Percentiles rank a stretch among this genome's conserved stretches.
Conservation (phyloP, 2,329 filamentous ascomycete genomes). For the Teratosphaeria zuluensis region DNA sequence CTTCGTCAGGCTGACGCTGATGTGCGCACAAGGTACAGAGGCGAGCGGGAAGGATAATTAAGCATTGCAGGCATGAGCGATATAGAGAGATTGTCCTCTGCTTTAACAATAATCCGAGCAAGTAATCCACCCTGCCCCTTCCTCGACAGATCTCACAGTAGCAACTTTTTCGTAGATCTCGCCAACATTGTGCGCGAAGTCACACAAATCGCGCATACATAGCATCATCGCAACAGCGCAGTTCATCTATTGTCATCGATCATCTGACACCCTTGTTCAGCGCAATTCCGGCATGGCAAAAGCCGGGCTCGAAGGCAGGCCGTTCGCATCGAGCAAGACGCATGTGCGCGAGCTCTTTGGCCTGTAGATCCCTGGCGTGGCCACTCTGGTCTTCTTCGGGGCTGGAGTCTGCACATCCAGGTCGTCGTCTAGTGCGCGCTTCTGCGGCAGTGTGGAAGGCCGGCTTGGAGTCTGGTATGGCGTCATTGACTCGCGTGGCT, state of each 20-base stretch:
- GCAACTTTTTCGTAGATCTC: background rate
- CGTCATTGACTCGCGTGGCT: slow-evolving; percentile 7
- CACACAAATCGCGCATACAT: background rate
- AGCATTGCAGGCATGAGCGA: background rate
- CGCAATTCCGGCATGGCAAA: background rate
- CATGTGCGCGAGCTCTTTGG: slow-evolving; percentile 12
- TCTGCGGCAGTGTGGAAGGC: background rate
- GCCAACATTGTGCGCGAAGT: background rate
- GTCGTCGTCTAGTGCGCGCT: slow-evolving; percentile 4
- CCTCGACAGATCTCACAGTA: background rate
- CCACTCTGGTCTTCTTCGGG: slow-evolving; percentile 2
- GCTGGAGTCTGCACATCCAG: slow-evolving; percentile 2
- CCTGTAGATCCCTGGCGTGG: slow-evolving; percentile 5
- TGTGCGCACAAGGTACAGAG: background rate
- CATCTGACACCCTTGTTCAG: background rate
- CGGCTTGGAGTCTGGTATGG: slow-evolving; percentile 10
- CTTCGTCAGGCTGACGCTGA: too few species aligned
- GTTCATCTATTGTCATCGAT: background rate
- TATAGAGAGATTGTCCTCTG: background rate
- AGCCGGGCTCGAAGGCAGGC: slow-evolving; percentile 15
- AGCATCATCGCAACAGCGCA: background rate
- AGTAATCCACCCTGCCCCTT: background rate
- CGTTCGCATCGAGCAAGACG: slow-evolving; percentile 13
- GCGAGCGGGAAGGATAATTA: background rate
- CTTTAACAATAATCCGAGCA: background rate